These are phyloP conservation scores for Aspergillus sp. DNA, from an alignment of 2,329 filamentous ascomycete species.

Conservation along the genomic window DNA sequence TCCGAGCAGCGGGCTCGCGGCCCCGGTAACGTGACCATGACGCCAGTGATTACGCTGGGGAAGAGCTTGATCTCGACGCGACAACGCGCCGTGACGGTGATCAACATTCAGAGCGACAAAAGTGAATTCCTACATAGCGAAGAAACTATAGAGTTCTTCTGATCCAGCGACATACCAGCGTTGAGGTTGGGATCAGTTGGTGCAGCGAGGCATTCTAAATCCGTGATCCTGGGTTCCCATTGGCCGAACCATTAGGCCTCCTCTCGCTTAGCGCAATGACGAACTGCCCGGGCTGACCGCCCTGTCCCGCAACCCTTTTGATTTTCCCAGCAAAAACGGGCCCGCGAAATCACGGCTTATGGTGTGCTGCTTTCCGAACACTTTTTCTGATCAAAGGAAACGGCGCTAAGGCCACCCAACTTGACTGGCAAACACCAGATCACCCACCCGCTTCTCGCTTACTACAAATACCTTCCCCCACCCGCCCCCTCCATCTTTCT, in stretches of 20 bases:
- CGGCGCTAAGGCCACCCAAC: slow-evolving; percentile 33
- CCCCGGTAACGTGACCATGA: slow-evolving; percentile 33
- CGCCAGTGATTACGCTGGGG: slow-evolving; percentile 30
- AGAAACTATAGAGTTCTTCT: slow-evolving; percentile 18
- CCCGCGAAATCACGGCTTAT: slow-evolving; percentile 38
- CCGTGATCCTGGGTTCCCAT: slow-evolving; percentile 44
- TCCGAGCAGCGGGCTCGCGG: slow-evolving; percentile 34
- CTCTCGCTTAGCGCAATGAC: slow-evolving; percentile 41
- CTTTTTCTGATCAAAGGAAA: slow-evolving; percentile 36
- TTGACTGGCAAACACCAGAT: slow-evolving; percentile 38
- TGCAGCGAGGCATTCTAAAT: slow-evolving; percentile 33
- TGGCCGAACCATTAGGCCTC: slow-evolving; percentile 31
- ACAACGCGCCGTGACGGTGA: slow-evolving; percentile 25
- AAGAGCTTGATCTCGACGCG: slow-evolving; percentile 32
- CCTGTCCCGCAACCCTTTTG: slow-evolving; percentile 25
- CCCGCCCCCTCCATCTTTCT: slow-evolving; percentile 43
- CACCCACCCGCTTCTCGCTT: slow-evolving; percentile 38
- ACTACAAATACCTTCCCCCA: slow-evolving; percentile 50
- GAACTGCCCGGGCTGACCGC: slow-evolving; percentile 22
- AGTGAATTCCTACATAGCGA: slow-evolving; percentile 22
- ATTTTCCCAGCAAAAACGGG: slow-evolving; percentile 34
- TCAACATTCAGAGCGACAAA: slow-evolving; percentile 20
- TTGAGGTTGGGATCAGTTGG: slow-evolving; percentile 43
- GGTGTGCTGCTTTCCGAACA: slow-evolving; percentile 39
- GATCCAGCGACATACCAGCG: slow-evolving; percentile 23